Percentiles rank a stretch among this genome's conserved stretches.
These are phyloP conservation scores for Penicillium goetzii DNA, from an alignment of 495 filamentous ascomycete genomes.

Conservation along the genomic window DNA sequence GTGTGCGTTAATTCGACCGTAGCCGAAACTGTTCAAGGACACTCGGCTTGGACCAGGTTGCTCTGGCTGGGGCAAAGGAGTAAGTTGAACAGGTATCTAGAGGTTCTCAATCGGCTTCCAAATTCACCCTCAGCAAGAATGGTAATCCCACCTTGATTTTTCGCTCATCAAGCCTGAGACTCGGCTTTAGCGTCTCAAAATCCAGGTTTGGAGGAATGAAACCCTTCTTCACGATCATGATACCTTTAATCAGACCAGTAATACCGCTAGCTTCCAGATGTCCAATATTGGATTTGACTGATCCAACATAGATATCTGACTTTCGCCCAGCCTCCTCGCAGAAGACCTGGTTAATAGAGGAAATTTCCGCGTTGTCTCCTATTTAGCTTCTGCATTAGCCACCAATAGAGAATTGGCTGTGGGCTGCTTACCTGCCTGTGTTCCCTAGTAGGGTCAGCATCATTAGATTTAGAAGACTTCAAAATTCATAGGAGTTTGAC, in stretches of 20 bases:
- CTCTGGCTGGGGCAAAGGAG: constrained; percentile 1
- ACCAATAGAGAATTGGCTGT: neutral
- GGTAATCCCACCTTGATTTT: constrained; percentile 6
- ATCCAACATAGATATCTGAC: constrained; percentile 10
- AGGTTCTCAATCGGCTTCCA: neutral
- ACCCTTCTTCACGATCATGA: constrained; percentile 27
- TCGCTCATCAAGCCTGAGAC: constrained; percentile 7
- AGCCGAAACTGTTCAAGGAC: constrained; percentile 18
- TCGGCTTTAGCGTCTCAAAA: constrained; percentile 14
- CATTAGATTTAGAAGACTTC: neutral
- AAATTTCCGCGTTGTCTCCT: constrained; percentile 7
- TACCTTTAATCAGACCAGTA: constrained; percentile 30
- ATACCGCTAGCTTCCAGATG: constrained; percentile 30
- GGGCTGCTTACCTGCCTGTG: neutral
- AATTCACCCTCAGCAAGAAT: neutral
- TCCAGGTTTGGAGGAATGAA: neutral
- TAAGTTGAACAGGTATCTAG: neutral
- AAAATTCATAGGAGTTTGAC: neutral
- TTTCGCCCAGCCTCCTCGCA: constrained; percentile 1
- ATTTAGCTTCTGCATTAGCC: neutral
- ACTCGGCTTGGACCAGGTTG: constrained; percentile 5
- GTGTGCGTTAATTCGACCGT: constrained; percentile 20
- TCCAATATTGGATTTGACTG: constrained; percentile 26
- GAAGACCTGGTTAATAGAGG: constrained; percentile 7
- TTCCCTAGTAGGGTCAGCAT: neutral